Base-by-base conservation (phyloP, 2,329 filamentous ascomycete species). In the Beauveria varroae region DNA sequence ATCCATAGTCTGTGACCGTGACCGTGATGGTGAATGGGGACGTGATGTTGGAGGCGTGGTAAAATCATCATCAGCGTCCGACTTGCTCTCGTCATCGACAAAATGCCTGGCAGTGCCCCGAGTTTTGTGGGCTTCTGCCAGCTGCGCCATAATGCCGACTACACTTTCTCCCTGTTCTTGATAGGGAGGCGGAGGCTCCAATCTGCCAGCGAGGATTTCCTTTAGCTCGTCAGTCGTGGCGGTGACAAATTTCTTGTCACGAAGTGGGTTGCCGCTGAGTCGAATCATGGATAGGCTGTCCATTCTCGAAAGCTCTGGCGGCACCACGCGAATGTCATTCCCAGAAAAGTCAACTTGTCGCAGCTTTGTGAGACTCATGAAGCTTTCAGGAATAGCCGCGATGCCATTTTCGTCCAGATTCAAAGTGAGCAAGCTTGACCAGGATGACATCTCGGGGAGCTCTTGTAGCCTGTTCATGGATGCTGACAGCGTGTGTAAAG, bases 221-320 rank as follows among this genome's bases (percentile, higher is more conserved):
- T 96, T 96, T 64, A 98, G 78, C 59, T 95, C 89, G 16, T 91
- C 89, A 0, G 90, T 92, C 24, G 83, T 82, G 76, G 96, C 90
- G 0, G 85, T 88, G 16, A 93, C 79, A 66, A 95, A 91, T 71
- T 92, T 96, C 71, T 89, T 92, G 71, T 97, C 92, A 16, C 90
- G 83, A 16, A 99, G 77, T 0, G 95, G 95, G 68, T 99, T 99
- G n/a, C 91, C 92, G 49, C 86, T 87, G 37, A 99, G 79, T 5
- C 87, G 86, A 47, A 98, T 82, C 70, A 87, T 87, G 22, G 86
- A 81, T 10, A 99, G 76, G 50, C 76, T 86, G 6, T 91, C 85
- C 91, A 98, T 96, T 28, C 84, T 78, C 5, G 88, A 89, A 62
- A 98, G 84, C 65, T 86, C 86, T 0, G 90, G 82, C 34, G 95